Evolutionary conservation across 2,329 filamentous ascomycete species (phyloP), one percentile per base, ranked within the genome.

Genomic region (Pseudopithomyces maydicus): DNA sequence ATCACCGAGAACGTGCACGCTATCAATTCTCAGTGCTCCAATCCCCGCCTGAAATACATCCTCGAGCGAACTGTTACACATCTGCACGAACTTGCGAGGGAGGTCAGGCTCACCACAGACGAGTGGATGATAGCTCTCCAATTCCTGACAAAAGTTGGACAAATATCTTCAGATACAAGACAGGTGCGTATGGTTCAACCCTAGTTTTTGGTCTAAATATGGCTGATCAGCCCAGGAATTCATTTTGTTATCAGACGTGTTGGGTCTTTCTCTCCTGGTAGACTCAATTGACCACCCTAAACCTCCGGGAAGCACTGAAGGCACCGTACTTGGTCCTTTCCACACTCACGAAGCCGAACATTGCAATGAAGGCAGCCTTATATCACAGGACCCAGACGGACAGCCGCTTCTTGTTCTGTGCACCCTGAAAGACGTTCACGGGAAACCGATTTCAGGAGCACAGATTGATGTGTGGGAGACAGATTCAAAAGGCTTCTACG

Each of bases 401-500:
- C 84, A 89, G 63, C 85, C 88, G 0, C 83, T 90, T 61, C 82
- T 94, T 12, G 88, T 90, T 3, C 71, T 91, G 17, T 92, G 90
- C 78, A 88, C 82, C 0, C 78, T 94, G 55, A 85, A 83, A 60
- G 88, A 91, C 72, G 85, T 84, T 0, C 36, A 75, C 0, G 89
- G 89, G 0, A 80, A 79, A 1, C 87, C 90, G 0, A 79, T 94
- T 29, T 60, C 78, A 1, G 85, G 80, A 45, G 89, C 88, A 26
- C 90, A 88, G 71, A 84, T 94, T 59, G 90, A 94, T 74, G 88
- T 94, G 62, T 95, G 91, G 91, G 90, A 94, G 78, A 92, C 90
- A 11, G 90, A 94, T 72, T 87, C 84, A 55, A 85, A 85, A n/a
- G 91, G 91, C 8, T 86, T 88, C 68, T 95, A 95, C 71, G 91